Base-by-base conservation (phyloP, 257 asterid species). In the Capsicum rhomboideum region DNA sequence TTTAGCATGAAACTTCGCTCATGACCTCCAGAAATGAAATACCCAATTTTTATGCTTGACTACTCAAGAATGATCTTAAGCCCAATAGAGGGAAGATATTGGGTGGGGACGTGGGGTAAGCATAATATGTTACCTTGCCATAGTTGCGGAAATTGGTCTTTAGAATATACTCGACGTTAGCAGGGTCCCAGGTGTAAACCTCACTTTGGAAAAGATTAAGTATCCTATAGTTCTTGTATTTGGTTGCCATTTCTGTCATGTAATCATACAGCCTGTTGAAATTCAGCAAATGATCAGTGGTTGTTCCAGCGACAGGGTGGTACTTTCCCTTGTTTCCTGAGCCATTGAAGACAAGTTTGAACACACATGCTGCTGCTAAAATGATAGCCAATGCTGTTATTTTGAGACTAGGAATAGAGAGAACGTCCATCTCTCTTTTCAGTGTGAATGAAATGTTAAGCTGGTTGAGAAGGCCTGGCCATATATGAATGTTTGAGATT, bases 301-400 rank as follows among this genome's bases (percentile, higher is more conserved):
- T 28, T 12, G 97, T 92, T 59, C 95, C 97, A 18, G 86, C 94
- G 11, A 93, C 85, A 31, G 96, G 97, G 87, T 88, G 96, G 84
- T 87, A 90, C 80, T 81, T 89, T 84, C 84, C 88, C 46, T 78
- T 84, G 23, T 72, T 63, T 28, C 10, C 20, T 79, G 86, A 84
- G 28, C 66, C 84, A 16, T 59, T 10, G 12, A 23, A n/a, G 17
- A 80, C 17, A 40, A 85, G 17, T 85, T 74, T 83, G 56, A 86
- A 17, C 26, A 87, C 8, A 40, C 6, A 34, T 69, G 54, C 29
- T 34, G 78, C 83, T 2, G 79, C 86, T 10, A 86, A 13, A 82
- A 77, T 17, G 34, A 88, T 88, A 84, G 75, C 82, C 52, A 89
- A 72, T 23, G 84, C 78, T 87, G 90, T 34, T 9, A 82, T 5